Conservation (phyloP, 2,329 filamentous ascomycete genomes). For the Colletotrichum neosansevieriae region DNA sequence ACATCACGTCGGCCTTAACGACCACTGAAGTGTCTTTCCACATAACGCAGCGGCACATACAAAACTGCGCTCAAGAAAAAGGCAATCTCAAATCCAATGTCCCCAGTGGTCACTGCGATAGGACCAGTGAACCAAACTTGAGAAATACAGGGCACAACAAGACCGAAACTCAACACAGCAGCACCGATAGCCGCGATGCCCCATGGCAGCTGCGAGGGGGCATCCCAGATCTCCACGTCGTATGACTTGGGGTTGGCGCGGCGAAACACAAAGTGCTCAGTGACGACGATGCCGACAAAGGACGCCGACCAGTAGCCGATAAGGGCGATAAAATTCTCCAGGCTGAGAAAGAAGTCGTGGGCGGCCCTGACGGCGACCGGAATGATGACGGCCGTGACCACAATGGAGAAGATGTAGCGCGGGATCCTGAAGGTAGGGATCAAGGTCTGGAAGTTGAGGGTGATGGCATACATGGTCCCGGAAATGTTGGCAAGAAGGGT, state of each 20-base stretch:
- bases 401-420: constrained; percentile 55
- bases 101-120: constrained; percentile 69
- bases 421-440: constrained; percentile 52
- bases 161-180: constrained; percentile 55
- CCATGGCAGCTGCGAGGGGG: constrained; percentile 53
- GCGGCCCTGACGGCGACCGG: constrained; percentile 55
- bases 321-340: constrained; percentile 58
- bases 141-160: constrained; percentile 70
- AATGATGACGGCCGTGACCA: constrained; percentile 55
- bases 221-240: constrained; percentile 59
- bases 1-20: background rate
- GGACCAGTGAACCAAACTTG: constrained; percentile 73
- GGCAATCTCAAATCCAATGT: constrained; percentile 75
- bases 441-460: constrained; percentile 56
- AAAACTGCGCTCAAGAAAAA: constrained; percentile 62
- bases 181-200: constrained; percentile 58
- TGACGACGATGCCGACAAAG: constrained; percentile 55
- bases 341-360: constrained; percentile 53
- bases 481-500: constrained; percentile 54
- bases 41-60: constrained; percentile 61
- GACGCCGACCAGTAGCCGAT: constrained; percentile 61
- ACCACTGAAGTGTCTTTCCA: constrained; percentile 53
- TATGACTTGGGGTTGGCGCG: constrained; percentile 54
- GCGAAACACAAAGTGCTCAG: constrained; percentile 58
- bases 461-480: constrained; percentile 54